These are phyloP conservation scores for Talaromyces sp. DNA, from an alignment of 2,329 filamentous ascomycete genomes.

Conservation along the genomic window DNA sequence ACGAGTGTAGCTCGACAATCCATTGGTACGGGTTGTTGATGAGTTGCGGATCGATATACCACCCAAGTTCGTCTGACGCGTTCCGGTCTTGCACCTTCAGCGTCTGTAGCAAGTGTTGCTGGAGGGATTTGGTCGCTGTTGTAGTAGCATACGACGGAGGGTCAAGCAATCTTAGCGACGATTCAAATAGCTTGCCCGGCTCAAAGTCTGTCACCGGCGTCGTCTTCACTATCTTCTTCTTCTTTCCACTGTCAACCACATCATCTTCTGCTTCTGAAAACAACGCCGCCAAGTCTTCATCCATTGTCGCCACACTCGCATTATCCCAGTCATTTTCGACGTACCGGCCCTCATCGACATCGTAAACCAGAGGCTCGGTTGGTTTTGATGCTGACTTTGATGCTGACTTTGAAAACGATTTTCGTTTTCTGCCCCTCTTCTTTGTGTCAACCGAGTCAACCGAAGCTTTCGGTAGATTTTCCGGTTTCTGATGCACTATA, in stretches of 20 bases:
- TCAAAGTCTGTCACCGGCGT: constrained; percentile 54
- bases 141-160: constrained; percentile 61
- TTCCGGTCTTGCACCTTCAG: constrained; percentile 59
- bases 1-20: constrained; percentile 86
- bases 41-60: constrained; percentile 68
- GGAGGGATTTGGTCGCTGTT: constrained; percentile 57
- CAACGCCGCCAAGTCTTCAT: constrained; percentile 44
- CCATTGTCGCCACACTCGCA: constrained; percentile 45
- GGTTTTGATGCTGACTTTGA: not conserved
- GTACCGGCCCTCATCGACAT: constrained; percentile 18
- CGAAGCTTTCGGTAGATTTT: not conserved
- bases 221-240: not conserved
- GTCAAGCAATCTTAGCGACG: constrained; percentile 59
- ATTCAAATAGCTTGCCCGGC: constrained; percentile 61
- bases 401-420: not conserved
- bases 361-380: not conserved
- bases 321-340: constrained; percentile 22
- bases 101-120: constrained; percentile 60
- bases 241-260: not conserved
- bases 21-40: constrained; percentile 79
- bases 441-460: not conserved
- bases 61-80: constrained; percentile 65
- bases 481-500: not conserved
- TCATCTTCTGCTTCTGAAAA: constrained; percentile 26
- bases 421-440: constrained; percentile 5